Evolutionary conservation across 2,329 filamentous ascomycete genomes (phyloP).

Genomic region (Exophiala sideris): DNA sequence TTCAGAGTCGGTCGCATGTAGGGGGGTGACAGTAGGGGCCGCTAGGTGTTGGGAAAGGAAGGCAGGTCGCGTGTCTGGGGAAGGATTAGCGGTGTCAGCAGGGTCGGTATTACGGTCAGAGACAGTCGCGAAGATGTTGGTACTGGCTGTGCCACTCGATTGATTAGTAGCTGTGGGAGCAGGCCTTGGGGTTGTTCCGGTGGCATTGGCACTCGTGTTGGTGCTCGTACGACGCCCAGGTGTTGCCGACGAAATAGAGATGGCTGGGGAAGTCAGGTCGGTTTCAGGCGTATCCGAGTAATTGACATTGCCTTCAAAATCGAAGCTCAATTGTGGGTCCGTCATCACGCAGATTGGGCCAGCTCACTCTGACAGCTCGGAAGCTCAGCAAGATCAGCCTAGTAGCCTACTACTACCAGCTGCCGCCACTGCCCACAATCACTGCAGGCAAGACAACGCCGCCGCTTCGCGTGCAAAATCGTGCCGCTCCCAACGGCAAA

Average conservation of each 20-base stretch:
- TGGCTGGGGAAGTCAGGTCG: conserved; percentile 24
- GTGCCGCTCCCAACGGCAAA: not conserved
- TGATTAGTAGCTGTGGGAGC: conserved; percentile 22
- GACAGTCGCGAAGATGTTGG: conserved; percentile 8
- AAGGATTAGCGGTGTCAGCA: conserved; percentile 27
- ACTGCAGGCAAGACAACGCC: conserved; percentile 1
- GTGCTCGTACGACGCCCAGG: conserved; percentile 10
- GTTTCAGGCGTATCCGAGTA: conserved; percentile 19
- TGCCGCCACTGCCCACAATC: conserved; percentile 1
- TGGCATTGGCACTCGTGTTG: conserved; percentile 2
- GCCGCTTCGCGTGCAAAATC: not conserved
- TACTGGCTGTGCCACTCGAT: conserved; percentile 7
- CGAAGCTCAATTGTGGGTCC: conserved; percentile 21
- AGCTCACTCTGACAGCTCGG: conserved; percentile 6
- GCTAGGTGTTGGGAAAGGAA: conserved; percentile 13
- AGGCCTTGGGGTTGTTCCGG: not conserved
- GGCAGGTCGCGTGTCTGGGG: conserved; percentile 22
- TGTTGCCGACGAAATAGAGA: conserved; percentile 22
- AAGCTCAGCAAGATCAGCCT: conserved; percentile 4
- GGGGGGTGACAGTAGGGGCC: conserved; percentile 12
- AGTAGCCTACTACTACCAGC: not conserved
- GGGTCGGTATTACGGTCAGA: conserved; percentile 16
- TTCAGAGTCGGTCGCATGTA: conserved; percentile 16
- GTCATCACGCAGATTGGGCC: conserved; percentile 24
- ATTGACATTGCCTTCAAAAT: conserved; percentile 19